Percentiles rank a stretch among this genome's conserved stretches.
These are phyloP conservation scores for Sporisorium iseilematis-ciliati DNA, from an alignment of 1,284 basidiomycete species.

Conservation along the genomic window DNA sequence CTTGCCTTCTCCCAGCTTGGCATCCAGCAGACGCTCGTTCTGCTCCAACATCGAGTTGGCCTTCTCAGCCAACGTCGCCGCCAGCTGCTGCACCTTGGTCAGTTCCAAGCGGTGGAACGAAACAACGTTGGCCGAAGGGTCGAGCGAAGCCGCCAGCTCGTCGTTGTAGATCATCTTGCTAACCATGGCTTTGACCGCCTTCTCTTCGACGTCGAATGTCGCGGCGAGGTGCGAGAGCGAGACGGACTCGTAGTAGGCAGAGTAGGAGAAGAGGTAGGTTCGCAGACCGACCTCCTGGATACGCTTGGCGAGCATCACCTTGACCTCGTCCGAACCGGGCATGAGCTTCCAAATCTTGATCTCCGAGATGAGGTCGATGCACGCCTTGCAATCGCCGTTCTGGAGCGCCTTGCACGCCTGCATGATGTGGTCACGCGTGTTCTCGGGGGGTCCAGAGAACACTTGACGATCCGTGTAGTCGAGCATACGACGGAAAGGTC, in stretches of 20 bases:
- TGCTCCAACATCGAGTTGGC: constrained; percentile 89
- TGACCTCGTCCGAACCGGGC: constrained; percentile 85
- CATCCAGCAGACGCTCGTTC: constrained; percentile 93
- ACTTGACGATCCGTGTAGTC: constrained; percentile 98
- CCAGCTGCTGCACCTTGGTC: constrained; percentile 71
- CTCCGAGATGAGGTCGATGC: constrained; percentile 88
- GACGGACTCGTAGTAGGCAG: constrained; percentile 90
- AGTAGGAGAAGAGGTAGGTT: constrained; percentile 98
- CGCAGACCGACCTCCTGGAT: constrained; percentile 97
- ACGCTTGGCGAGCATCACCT: constrained; percentile 94
- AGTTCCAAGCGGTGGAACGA: constrained; percentile 90
- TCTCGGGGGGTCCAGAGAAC: constrained; percentile 98
- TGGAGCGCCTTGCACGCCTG: constrained; percentile 97
- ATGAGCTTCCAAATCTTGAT: constrained; percentile 99
- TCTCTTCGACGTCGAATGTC: constrained; percentile 85
- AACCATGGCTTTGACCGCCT: constrained; percentile 88
- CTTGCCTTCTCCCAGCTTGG: constrained; percentile 78
- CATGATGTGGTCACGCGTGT: constrained; percentile 98
- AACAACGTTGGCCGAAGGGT: constrained; percentile 84
- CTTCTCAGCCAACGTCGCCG: constrained; percentile 81
- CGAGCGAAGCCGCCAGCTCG: constrained; percentile 91
- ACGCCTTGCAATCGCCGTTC: constrained; percentile 96
- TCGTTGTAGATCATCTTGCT: constrained; percentile 99
- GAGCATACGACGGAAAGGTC: constrained; percentile 92
- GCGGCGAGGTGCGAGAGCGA: constrained; percentile 86